phyloP scores from a whole-genome alignment of 2,329 filamentous ascomycete species.

The Cytospora paraplurivora region DNA sequence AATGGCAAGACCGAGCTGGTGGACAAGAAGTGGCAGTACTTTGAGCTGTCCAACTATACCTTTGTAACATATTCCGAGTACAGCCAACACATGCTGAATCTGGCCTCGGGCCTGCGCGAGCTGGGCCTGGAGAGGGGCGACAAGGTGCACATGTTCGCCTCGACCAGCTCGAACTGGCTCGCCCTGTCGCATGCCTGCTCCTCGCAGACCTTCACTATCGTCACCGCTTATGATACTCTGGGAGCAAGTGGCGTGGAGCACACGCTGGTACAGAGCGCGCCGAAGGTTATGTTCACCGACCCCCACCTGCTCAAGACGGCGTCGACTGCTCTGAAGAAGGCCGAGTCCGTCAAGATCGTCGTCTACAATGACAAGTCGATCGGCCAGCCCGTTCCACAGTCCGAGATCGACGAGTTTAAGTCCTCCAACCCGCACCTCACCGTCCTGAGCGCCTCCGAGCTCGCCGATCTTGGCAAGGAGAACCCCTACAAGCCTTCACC shows the following conservation, averaged over 20 bases:
- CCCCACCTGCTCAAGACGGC: conserved; percentile 72
- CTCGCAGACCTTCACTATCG: conserved; percentile 87
- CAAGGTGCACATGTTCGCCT: conserved; percentile 78
- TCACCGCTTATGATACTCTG: conserved; percentile 93
- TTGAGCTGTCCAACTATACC: conserved; percentile 76
- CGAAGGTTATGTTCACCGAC: conserved; percentile 84
- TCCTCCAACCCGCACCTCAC: conserved; percentile 56
- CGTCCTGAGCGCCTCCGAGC: conserved; percentile 57
- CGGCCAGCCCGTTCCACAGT: conserved; percentile 53
- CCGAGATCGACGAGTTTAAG: conserved; percentile 59
- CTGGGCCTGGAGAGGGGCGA: conserved; percentile 69
- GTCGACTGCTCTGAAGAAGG: conserved; percentile 56
- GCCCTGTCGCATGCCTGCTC: conserved; percentile 74
- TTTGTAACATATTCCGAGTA: conserved; percentile 82
- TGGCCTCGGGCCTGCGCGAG: conserved; percentile 74
- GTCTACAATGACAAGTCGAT: conserved; percentile 61
- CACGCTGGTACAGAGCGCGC: conserved; percentile 79
- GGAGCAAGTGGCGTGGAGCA: conserved; percentile 83
- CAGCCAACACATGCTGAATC: conserved; percentile 65
- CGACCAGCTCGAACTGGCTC: conserved; percentile 86
- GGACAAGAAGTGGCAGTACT: conserved; percentile 90
- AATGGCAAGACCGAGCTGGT: conserved; percentile 78
- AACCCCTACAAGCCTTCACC: conserved; percentile 72
- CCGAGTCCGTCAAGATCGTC: conserved; percentile 58
- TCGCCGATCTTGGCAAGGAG: conserved; percentile 61